Evolutionary conservation across 768 basidiomycete species (phyloP), one percentile per base, ranked within the genome.

Genomic region (Macrolepiota fuliginosa): DNA sequence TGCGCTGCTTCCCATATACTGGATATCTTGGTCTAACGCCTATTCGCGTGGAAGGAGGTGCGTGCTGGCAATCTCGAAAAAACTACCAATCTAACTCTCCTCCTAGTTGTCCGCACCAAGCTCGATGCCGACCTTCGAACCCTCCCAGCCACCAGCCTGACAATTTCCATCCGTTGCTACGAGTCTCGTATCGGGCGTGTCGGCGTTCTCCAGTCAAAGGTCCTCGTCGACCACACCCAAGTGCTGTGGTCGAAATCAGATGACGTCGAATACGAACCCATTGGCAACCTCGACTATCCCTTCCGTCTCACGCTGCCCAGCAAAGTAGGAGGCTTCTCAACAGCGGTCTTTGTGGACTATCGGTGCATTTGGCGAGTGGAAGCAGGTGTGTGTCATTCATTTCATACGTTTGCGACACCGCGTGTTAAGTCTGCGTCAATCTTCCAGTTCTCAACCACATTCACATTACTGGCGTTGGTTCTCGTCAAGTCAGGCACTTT

Each of bases 11-110:
- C 73, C 92, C 92, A 54, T 78, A 85, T 79, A 74, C 77, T 58
- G 92, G 92, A 70, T 89, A 86, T 75, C 86, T 94, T 65, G 92
- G 90, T 65, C 81, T 94, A 69, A 92, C 90, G 47, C 86, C 89
- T 59, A 77, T 94, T 75, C 84, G 82, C 68, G 83, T 92, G 68
- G 89, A 92, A 76, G 92, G 92, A 73, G 73, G 88, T 87, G 61
- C 66, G 85, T 81, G 19, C 51, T 50, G 49, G 24, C 63, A 46
- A 13, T 49, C 25, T 50, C 62, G 49, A 32, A 60, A 63, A 61
- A 63, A 61, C n/a, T 13, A 4, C 56, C 22, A 61, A 65, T 35
- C 59, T 66, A 47, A 53, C 63, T 58, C 65, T 53, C 54, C 32
- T 45, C 54, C 29, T 69, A 90, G 85, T 88, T 69, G 88, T 94